Conservation (phyloP, 2,329 filamentous ascomycete genomes). For the Monosporascus cannonballus region DNA sequence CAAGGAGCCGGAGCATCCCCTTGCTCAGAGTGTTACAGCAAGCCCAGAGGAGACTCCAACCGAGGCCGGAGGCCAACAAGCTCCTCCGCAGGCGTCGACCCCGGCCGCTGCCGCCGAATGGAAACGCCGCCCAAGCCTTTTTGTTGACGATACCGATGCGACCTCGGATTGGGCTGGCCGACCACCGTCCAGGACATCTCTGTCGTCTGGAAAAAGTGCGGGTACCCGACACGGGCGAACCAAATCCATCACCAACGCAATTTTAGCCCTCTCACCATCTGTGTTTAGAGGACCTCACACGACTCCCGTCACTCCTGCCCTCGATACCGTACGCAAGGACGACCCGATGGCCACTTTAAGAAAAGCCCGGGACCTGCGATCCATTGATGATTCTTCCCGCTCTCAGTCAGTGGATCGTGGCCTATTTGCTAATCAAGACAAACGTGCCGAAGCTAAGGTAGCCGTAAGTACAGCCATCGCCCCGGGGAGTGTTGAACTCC, state of each 20-base stretch:
- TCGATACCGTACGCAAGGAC: conserved; percentile 26
- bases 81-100: conserved; percentile 33
- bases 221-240: conserved; percentile 38
- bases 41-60: conserved; percentile 51
- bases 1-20: conserved; percentile 58
- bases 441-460: conserved; percentile 58
- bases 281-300: conserved; percentile 26
- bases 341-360: conserved; percentile 38
- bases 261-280: conserved; percentile 34
- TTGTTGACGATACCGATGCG: conserved; percentile 29
- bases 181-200: conserved; percentile 24
- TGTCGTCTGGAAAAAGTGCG: conserved; percentile 21
- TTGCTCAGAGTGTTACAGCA: conserved; percentile 68
- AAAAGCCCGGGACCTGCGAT: conserved; percentile 34
- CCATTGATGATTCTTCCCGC: conserved; percentile 42
- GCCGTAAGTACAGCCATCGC: conserved; percentile 56
- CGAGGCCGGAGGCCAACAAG: conserved; percentile 21
- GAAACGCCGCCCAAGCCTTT: conserved; percentile 26
- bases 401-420: conserved; percentile 60
- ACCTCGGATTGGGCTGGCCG: conserved; percentile 27
- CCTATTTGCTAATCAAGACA: conserved; percentile 53
- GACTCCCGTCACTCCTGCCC: conserved; percentile 31
- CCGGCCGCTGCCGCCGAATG: conserved; percentile 31
- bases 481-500: conserved; percentile 52
- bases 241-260: conserved; percentile 38